A percentile compares a stretch with the other conserved stretches of the same genome.
These are phyloP conservation scores for Lophiostoma macrostomum DNA, from an alignment of 495 filamentous ascomycete genomes.

Conservation along the genomic window DNA sequence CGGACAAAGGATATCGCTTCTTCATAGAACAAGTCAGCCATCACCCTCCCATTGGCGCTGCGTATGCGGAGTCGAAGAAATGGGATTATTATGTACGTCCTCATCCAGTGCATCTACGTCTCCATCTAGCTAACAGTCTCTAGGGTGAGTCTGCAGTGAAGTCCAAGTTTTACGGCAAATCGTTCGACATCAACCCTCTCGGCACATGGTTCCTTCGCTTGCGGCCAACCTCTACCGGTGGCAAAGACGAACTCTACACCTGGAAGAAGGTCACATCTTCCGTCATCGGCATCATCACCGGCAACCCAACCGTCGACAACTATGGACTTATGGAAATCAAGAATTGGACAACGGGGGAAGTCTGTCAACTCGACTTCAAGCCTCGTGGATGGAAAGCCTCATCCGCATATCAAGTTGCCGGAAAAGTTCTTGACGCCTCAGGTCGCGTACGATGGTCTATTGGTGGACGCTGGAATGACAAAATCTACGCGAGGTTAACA, in stretches of 20 bases:
- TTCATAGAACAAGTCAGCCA: constrained; percentile 99
- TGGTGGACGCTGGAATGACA: constrained; percentile 95
- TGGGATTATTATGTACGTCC: constrained; percentile 85
- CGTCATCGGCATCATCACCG: constrained; percentile 97
- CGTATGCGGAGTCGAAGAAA: constrained; percentile 85
- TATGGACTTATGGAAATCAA: constrained; percentile 97
- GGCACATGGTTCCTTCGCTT: constrained; percentile 96
- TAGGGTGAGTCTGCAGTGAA: constrained; percentile 91
- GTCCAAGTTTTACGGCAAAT: constrained; percentile 96
- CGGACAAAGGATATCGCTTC: constrained; percentile 96
- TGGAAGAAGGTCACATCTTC: constrained; percentile 99
- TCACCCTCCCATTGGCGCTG: constrained; percentile 92
- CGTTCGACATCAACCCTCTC: constrained; percentile 93
- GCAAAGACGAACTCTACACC: constrained; percentile 87
- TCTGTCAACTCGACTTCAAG: constrained; percentile 91
- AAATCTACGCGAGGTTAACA: constrained; percentile 88
- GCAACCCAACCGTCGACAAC: constrained; percentile 95
- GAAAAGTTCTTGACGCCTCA: constrained; percentile 72
- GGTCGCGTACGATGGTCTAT: constrained; percentile 80
- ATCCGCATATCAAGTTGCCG: constrained; percentile 80
- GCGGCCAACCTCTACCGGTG: constrained; percentile 60
- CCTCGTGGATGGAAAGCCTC: constrained; percentile 90
- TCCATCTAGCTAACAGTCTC: constrained; percentile 1
- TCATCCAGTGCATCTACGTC: constrained; percentile 14
- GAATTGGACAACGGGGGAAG: constrained; percentile 92